Evolutionary conservation across 805 yeast genomes (phyloP), one percentile per base, ranked within the genome.

Genomic region (Starmerella sp.): DNA sequence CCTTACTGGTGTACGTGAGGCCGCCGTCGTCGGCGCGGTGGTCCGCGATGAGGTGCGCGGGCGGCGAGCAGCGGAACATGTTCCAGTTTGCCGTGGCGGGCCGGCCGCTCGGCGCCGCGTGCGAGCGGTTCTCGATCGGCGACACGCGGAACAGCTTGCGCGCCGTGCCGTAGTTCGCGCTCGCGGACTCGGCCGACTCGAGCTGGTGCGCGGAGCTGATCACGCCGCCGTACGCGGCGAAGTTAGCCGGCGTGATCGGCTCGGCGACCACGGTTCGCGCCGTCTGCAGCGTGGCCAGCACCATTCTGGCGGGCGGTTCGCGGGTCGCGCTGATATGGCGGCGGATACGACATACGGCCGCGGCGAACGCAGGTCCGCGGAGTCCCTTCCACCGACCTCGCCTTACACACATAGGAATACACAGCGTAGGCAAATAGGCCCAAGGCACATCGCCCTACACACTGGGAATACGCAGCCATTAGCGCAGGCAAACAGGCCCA

Each of bases 111-210:
- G 38, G 49, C 15, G 49, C 49, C n/a, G 31, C 8, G 9, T 15
- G 31, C 10, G 7, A 41, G 22, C 28, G 31, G 39, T 46, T 46
- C 28, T 22, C 53, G 3, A 85, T 73, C 2, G 87, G 83, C 1
- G 93, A 81, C 5, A 89, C 93, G 58, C 82, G 76, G 58, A 78
- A 79, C 47, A 87, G 67, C 63, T 90, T 90, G 5, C 78, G 73
- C 1, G 97, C 97, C 1, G 97, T 90, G n/a, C 97, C 97, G 65
- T 90, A 89, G 69, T 90, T 90, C 5, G 96, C 97, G 22, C 77
- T 70, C 5, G 77, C 66, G 35, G 75, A 67, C 39, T 68, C 65
- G 50, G 75, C 71, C 0, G 76, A 65, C 38, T 69, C 65, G 32
- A 86, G 73, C 67, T 86, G 95, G 62, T 87, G 85, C 57, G 78